Conservation (phyloP, 345 rosid species). For the Hevea brasiliensis region DNA sequence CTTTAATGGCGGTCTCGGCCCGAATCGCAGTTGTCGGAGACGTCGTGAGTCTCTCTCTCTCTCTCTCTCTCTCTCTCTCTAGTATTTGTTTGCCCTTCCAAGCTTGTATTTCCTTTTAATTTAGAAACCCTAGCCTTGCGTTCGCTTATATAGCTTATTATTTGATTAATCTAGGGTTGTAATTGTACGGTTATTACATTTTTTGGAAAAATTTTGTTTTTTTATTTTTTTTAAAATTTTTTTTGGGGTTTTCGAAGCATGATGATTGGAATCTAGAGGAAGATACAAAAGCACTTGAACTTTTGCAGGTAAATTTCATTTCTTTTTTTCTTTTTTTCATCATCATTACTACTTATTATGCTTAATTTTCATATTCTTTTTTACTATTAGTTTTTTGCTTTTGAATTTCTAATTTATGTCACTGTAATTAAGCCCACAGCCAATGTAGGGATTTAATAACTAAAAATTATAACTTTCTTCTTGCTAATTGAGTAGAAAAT, state of each 20-base stretch:
- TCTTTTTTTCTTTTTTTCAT: not conserved
- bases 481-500: not conserved
- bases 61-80: too few species aligned
- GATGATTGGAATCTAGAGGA: slow-evolving; percentile 71
- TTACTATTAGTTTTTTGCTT: not conserved
- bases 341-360: too few species aligned
- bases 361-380: too few species aligned
- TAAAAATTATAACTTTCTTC: not conserved
- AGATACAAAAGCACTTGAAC: slow-evolving; percentile 73
- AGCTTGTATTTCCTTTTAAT: not conserved
- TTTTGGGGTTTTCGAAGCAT: slow-evolving; percentile 45
- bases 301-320: slow-evolving; percentile 52
- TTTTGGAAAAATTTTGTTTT: not conserved
- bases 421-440: too few species aligned
- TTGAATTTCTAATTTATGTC: not conserved
- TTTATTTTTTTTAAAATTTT: not conserved
- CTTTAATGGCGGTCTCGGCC: slow-evolving; percentile 44
- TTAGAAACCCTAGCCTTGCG: not conserved
- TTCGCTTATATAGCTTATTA: not conserved
- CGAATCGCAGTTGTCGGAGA: slow-evolving; percentile 65
- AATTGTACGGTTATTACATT: not conserved
- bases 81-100: not conserved
- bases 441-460: not conserved
- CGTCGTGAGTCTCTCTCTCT: slow-evolving; percentile 47
- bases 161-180: not conserved